Evolutionary conservation across 2,329 filamentous ascomycete species (phyloP), one percentile per base, ranked within the genome.

Genomic region (Sporothrix inflata): DNA sequence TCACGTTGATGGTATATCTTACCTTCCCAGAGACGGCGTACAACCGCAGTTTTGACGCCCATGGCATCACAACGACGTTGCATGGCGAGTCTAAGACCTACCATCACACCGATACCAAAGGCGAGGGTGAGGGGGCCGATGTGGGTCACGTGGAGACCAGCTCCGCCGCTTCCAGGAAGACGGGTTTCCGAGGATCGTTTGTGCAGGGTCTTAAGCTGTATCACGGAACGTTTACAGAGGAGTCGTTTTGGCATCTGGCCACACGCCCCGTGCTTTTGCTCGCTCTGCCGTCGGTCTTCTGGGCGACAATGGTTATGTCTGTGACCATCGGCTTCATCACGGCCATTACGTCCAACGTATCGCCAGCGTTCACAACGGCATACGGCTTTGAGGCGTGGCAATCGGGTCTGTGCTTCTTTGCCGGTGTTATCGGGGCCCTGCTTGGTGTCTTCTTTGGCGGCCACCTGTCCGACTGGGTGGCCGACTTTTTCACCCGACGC

Each of bases 11-110:
- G 2, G 82, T 85, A 8, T 78, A 86, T 75, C 83, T 89, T 72
- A 85, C 85, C 6, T 85, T 89, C 69, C 87, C 87, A 0, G 87
- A 89, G 76, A 89, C 86, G 0, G 82, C 83, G 9, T 89, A 83
- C 76, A 78, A 76, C 57, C 80, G 85, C 72, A 75, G 76, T 21
- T 74, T 55, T 12, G 76, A 79, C 9, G 76, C 76, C n/a, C 71
- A 69, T 38, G 71, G 75, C 53, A 74, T 75, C 21, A 74, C 60
- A 27, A 72, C 73, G 51, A 74, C 70, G 61, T 30, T 73, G 40
- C 70, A 73, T 42, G 42, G 66, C 16, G 67, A 73, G 60, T 73
- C 70, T 2, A 12, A 38, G 3, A 47, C 69, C 1, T 71, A 73
- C 40, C 72, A 71, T 21, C 14, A 69, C 27, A 5, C 55, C 1